Evolutionary conservation across 306 rosid genomes (phyloP), one percentile per base, ranked within the genome.

Genomic region (Quercus agrifolia): DNA sequence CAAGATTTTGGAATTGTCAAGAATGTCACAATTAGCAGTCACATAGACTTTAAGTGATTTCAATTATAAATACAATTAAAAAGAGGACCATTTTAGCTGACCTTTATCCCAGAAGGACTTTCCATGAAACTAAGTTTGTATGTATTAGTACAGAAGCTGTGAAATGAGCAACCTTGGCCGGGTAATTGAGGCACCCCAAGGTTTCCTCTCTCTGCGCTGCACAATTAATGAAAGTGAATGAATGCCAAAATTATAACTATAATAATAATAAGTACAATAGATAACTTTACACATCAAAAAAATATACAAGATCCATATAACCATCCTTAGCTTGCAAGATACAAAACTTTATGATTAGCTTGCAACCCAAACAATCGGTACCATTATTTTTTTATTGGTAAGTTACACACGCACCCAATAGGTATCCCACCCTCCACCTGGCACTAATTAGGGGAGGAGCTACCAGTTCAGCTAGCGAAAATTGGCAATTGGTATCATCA

Each of bases 81-180:
- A 81, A 64, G 74, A 57, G 11, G 71, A 28, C 15, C 55, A 72
- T 71, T 58, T 64, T 21, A 71, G 73, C 85, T 33, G 9, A 91
- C 98, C 97, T 95, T 95, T 68, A 95, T 77, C 71, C 99, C 99
- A 49, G 98, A 92, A 41, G 99, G 98, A 77, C 84, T 93, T 85
- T 91, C 99, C 93, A 90, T 93, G 87, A 95, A 93, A 85, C 92
- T 91, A 79, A 95, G 98, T 87, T 95, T 95, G 88, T 91, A 95
- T 8, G 98, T 89, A 75, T 95, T 95, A 28, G 99, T 93, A 51
- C 87, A 82, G 63, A 95, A 95, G 88, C 99, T 93, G 70, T 95
- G 99, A 86, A 95, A 93, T n/a, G 98, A 95, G 80, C 99, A 95
- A 62, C 99, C 99, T 85, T 95, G 97, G 59, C 99, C 99, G 11